phyloP scores from a whole-genome alignment of 1,284 basidiomycete genomes.

The Tylopilus sp. region DNA sequence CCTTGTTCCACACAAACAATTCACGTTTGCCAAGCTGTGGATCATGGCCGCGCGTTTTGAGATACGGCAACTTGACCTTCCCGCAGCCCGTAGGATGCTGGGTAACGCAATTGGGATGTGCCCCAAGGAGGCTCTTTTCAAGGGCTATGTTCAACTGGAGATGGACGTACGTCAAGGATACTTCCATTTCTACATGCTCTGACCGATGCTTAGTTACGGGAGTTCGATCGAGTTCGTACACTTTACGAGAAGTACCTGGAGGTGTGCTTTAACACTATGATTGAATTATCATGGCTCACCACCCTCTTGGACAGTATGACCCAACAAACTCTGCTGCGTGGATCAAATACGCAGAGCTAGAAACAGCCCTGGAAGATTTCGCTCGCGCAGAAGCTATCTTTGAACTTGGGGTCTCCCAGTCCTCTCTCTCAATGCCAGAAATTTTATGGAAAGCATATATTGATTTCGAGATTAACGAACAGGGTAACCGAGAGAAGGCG shows the following conservation, averaged over 20 bases:
- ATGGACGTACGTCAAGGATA: conserved; percentile 58
- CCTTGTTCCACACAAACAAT: conserved; percentile 91
- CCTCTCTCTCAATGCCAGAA: conserved; percentile 96
- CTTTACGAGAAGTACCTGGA: conserved; percentile 95
- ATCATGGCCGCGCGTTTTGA: conserved; percentile 90
- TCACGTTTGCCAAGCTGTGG: conserved; percentile 98
- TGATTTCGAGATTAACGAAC: conserved; percentile 88
- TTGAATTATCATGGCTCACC: conserved; percentile 3
- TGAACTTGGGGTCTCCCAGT: conserved; percentile 90
- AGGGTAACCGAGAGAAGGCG: conserved; percentile 85
- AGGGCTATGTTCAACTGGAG: conserved; percentile 92
- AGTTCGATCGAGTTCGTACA: conserved; percentile 91
- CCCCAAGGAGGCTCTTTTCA: conserved; percentile 92
- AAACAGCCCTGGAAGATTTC: conserved; percentile 89
- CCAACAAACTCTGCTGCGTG: conserved; percentile 88
- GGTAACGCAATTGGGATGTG: conserved; percentile 93
- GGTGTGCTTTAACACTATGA: conserved; percentile 40
- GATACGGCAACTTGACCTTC: conserved; percentile 78
- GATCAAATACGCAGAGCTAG: conserved; percentile 97
- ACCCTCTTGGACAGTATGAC: conserved; percentile 58
- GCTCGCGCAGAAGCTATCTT: conserved; percentile 92
- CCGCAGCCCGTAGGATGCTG: conserved; percentile 84
- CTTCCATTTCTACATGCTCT: conserved; percentile 6
- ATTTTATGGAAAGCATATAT: conserved; percentile 98
- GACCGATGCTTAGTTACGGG: conserved; percentile 57